A percentile compares a stretch with the other conserved stretches of the same genome.
Conservation (phyloP, 2,329 filamentous ascomycete genomes). For the Drechslerella dactyloides region DNA sequence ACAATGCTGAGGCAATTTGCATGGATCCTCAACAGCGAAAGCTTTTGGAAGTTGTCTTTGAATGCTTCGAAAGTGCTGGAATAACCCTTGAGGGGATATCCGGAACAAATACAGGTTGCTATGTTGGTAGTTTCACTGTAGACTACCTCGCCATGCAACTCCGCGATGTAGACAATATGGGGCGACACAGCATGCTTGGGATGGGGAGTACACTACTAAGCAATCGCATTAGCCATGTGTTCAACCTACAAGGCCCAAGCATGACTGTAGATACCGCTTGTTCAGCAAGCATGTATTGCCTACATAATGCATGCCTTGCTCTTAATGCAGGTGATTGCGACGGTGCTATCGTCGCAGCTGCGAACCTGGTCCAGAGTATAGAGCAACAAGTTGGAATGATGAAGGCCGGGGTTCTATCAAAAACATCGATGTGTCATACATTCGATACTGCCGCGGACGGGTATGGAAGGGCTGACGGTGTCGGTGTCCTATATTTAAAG, state of each 20-base stretch:
- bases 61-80: slow-evolving; percentile 81
- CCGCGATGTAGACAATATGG: slow-evolving; percentile 57
- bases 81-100: slow-evolving; percentile 59
- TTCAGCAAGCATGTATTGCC: slow-evolving; percentile 64
- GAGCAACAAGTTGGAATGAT: slow-evolving; percentile 45
- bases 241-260: slow-evolving; percentile 65
- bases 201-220: slow-evolving; percentile 60
- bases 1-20: slow-evolving; percentile 77
- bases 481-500: slow-evolving; percentile 67
- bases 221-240: slow-evolving; percentile 61
- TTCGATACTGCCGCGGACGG: slow-evolving; percentile 60
- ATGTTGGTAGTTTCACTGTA: slow-evolving; percentile 9
- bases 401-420: slow-evolving; percentile 56
- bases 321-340: slow-evolving; percentile 59
- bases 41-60: slow-evolving; percentile 77
- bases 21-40: slow-evolving; percentile 80
- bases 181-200: slow-evolving; percentile 57
- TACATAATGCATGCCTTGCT: slow-evolving; percentile 64
- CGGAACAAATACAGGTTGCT: slow-evolving; percentile 47
- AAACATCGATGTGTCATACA: slow-evolving; percentile 5
- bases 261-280: slow-evolving; percentile 68
- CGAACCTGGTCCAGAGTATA: slow-evolving; percentile 56
- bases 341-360: slow-evolving; percentile 58
- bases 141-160: slow-evolving; percentile 32
- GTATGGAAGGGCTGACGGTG: slow-evolving; percentile 70